phyloP scores from a whole-genome alignment of 495 filamentous ascomycete genomes.

The Neurospora pannonica region DNA sequence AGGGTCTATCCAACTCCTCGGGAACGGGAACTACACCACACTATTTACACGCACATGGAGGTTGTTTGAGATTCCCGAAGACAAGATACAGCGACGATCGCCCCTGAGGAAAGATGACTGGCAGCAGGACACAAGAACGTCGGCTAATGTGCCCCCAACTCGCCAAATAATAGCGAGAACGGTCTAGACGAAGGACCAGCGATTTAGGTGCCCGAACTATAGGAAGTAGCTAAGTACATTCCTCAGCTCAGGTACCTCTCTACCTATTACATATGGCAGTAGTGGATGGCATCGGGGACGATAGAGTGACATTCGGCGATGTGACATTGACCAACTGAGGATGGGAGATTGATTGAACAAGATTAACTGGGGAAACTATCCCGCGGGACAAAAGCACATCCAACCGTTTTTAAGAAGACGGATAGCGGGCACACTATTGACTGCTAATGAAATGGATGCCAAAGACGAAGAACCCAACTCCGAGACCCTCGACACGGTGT shows the following conservation, averaged over 20 bases:
- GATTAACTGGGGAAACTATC: background rate
- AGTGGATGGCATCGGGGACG: slow-evolving; percentile 3
- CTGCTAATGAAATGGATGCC: background rate
- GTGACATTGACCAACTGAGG: background rate
- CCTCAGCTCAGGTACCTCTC: slow-evolving; percentile 2
- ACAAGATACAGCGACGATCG: background rate
- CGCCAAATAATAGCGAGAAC: slow-evolving; percentile 3
- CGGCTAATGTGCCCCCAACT: slow-evolving; percentile 4
- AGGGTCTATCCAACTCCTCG: background rate
- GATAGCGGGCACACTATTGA: background rate
- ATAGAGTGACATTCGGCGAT: slow-evolving; percentile 10
- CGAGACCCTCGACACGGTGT: slow-evolving; percentile 1
- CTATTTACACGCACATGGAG: background rate
- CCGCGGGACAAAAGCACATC: background rate
- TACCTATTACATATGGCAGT: background rate
- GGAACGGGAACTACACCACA: background rate
- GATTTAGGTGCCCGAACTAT: background rate
- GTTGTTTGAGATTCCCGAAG: background rate
- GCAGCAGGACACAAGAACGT: slow-evolving; percentile 2
- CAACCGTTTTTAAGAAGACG: background rate
- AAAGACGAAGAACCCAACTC: slow-evolving; percentile 3
- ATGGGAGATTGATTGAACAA: background rate
- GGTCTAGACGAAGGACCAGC: background rate
- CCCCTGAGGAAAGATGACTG: background rate
- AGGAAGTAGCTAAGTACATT: background rate